Base-by-base conservation (phyloP, 1,139 yeast species). In the Blastobotrys arbuscula region DNA sequence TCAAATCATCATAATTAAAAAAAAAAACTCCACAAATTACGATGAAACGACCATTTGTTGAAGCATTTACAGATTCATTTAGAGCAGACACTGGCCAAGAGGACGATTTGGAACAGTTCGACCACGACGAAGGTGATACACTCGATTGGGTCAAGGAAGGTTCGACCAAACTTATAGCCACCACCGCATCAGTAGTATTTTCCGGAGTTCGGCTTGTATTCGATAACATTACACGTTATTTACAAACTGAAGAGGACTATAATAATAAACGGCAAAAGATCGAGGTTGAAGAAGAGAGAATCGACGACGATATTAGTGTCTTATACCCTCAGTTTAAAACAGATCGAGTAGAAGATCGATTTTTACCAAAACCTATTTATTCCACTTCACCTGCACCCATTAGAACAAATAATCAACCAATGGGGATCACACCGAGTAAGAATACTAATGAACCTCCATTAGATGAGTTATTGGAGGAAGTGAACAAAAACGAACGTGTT, bases 51-150 rank as follows among this genome's bases (percentile, higher is more conserved):
- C 39, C 34, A 18, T 45, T 45, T 39, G 43, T 45, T 16, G 48
- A 39, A 15, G 48, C 48, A n/a, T 45, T 45, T 19, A 16, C 43
- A 13, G 43, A 39, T 15, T 39, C 48, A 3, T 12, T 15, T 23
- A 38, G 15, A 33, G 23, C 9, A 13, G 12, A 24, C n/a, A 12
- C 31, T 4, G 13, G 9, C 31, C 28, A 40, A 26, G 43, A 15
- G n/a, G 21, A 26, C 8, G 21, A 9, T 13, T 26, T 39, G 15
- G 28, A 12, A 5, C 16, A 38, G 9, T 38, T 26, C 5, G 16
- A 28, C n/a, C 42, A 44, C 20, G 48, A 45, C 43, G 48, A 45
- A 19, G 48, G 48, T 10, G 45, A 45, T 36, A 45, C 44, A 19
- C 36, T 39, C 13, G 43, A 39, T 23, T 45, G 48, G 48, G 44